A percentile compares a stretch with the other conserved stretches of the same genome.
These are phyloP conservation scores for Talaromyces nanjingensis DNA, from an alignment of 495 filamentous ascomycete genomes.

Conservation along the genomic window DNA sequence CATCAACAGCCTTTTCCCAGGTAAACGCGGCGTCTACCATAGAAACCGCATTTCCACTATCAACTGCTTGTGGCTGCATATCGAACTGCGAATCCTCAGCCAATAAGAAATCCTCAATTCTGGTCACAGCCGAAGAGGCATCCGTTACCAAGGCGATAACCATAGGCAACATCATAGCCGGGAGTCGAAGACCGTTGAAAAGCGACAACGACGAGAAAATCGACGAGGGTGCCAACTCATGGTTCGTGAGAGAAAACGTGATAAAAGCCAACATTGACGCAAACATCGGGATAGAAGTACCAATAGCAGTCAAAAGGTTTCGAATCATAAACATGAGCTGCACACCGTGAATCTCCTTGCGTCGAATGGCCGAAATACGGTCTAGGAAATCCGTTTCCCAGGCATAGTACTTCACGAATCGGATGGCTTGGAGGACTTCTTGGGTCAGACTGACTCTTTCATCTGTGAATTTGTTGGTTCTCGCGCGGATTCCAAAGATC, in stretches of 20 bases:
- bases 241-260: slow-evolving; percentile 73
- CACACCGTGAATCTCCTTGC: slow-evolving; percentile 67
- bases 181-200: slow-evolving; percentile 86
- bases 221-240: slow-evolving; percentile 61
- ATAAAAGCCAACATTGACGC: slow-evolving; percentile 95
- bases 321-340: slow-evolving; percentile 74
- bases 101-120: slow-evolving; percentile 83
- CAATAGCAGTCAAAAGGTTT: slow-evolving; percentile 75
- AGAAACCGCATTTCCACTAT: slow-evolving; percentile 3
- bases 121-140: slow-evolving; percentile 73
- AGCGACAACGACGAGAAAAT: slow-evolving; percentile 90
- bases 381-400: slow-evolving; percentile 84
- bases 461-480: slow-evolving; percentile 89
- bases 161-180: slow-evolving; percentile 78
- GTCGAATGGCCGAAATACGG: slow-evolving; percentile 65
- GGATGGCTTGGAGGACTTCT: slow-evolving; percentile 82
- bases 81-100: slow-evolving; percentile 81
- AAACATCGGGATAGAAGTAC: slow-evolving; percentile 76
- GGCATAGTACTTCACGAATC: slow-evolving; percentile 94
- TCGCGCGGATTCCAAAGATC: slow-evolving; percentile 61
- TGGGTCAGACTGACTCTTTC: slow-evolving; percentile 88
- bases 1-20: slow-evolving; percentile 9
- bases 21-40: slow-evolving; percentile 9
- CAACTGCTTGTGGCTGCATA: slow-evolving; percentile 32
- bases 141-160: slow-evolving; percentile 86